phyloP scores from a whole-genome alignment of 345 rosid genomes.

The Aquilaria sinensis region DNA sequence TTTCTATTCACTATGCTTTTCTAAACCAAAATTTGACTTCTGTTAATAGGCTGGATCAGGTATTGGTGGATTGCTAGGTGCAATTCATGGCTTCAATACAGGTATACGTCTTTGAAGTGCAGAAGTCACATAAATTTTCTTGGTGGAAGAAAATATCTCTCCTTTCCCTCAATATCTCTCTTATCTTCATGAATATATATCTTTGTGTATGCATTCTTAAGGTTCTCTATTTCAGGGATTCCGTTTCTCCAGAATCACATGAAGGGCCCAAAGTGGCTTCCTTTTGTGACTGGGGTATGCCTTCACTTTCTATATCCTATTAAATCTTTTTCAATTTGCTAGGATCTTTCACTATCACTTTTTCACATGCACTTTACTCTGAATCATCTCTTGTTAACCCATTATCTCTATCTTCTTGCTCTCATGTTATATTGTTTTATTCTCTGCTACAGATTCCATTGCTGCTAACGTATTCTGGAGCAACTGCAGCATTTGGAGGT shows the following conservation, averaged over 20 bases:
- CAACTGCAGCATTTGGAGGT: constrained; percentile 94
- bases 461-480: constrained; percentile 64
- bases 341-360: not conserved
- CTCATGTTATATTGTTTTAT: constrained; percentile 1
- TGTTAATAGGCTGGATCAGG: constrained; percentile 75
- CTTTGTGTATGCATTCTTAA: constrained; percentile 3
- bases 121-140: no score
- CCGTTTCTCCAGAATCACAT: constrained; percentile 66
- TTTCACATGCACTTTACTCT: not conserved
- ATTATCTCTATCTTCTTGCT: constrained; percentile 2
- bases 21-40: no score
- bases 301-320: constrained; percentile 2
- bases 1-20: no score
- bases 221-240: constrained; percentile 49
- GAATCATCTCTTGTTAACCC: not conserved
- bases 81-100: constrained; percentile 75
- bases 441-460: constrained; percentile 60
- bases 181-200: not conserved
- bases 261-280: constrained; percentile 86
- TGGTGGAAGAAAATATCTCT: no score
- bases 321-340: not conserved
- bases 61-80: constrained; percentile 84
- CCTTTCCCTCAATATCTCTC: constrained; percentile 3
- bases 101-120: constrained; percentile 22
- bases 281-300: constrained; percentile 66